Conservation (phyloP, 768 basidiomycete genomes). For the Mycena leptocephala region DNA sequence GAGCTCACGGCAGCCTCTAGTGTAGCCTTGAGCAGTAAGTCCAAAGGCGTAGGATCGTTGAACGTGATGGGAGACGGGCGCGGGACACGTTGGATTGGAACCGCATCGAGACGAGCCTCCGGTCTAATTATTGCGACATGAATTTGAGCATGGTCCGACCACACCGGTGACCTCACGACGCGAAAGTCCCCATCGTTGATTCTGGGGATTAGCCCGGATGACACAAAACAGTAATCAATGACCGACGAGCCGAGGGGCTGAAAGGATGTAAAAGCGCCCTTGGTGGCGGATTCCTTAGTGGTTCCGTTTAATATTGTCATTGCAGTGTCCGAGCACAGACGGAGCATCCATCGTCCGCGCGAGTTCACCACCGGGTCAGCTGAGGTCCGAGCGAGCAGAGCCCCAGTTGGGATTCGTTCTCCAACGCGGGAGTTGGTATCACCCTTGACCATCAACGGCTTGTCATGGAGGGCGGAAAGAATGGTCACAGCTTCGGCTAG, state of each 20-base stretch:
- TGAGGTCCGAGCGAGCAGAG: background rate
- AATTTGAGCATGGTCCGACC: conserved; percentile 15
- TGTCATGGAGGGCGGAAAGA: background rate
- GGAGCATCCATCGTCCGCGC: background rate
- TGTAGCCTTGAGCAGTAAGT: too few species aligned
- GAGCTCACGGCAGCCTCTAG: background rate
- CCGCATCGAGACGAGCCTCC: background rate
- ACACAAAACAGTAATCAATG: background rate
- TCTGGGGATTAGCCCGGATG: background rate
- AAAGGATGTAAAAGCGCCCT: background rate
- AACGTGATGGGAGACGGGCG: background rate
- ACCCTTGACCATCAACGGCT: background rate
- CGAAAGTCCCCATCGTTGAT: background rate
- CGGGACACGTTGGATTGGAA: background rate
- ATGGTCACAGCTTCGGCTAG: background rate
- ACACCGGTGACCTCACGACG: background rate
- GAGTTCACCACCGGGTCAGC: background rate
- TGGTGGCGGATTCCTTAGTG: background rate
- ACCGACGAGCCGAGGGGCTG: background rate
- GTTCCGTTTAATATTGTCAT: background rate
- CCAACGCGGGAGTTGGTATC: background rate
- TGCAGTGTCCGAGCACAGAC: background rate
- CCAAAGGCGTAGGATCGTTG: too few species aligned
- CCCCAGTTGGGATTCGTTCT: background rate
- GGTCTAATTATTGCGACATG: background rate